Evolutionary conservation across 768 basidiomycete species (phyloP).

Genomic region (Roridomyces roridus): DNA sequence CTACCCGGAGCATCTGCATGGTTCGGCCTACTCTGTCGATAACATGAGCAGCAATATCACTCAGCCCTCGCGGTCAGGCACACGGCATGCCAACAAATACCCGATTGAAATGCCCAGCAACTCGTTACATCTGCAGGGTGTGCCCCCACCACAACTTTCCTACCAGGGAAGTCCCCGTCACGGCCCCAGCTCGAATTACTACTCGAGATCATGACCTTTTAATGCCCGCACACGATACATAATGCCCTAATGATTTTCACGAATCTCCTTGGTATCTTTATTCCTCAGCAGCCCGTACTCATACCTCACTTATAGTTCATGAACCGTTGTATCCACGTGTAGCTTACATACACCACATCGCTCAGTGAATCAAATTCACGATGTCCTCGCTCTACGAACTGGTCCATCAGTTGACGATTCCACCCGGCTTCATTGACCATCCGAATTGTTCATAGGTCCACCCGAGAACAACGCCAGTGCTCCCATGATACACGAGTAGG

Average conservation of each 20-base stretch:
- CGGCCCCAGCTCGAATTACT: background rate
- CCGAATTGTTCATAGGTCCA: constrained; percentile 53
- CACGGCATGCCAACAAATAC: constrained; percentile 14
- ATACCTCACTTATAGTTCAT: background rate
- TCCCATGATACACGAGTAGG: constrained; percentile 26
- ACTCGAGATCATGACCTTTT: constrained; percentile 3
- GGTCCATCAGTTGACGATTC: constrained; percentile 27
- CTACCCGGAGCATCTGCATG: constrained; percentile 11
- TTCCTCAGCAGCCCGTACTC: background rate
- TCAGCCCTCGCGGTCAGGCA: constrained; percentile 21
- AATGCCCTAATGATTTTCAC: constrained; percentile 12
- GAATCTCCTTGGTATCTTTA: constrained; percentile 15
- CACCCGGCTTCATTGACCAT: constrained; percentile 45
- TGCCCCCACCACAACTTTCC: constrained; percentile 6
- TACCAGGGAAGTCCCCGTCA: constrained; percentile 2
- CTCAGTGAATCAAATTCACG: too few species aligned
- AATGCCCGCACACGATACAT: constrained; percentile 3
- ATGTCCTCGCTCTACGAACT: background rate
- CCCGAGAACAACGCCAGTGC: constrained; percentile 43
- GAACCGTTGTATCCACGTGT: constrained; percentile 15
- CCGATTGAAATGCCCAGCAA: constrained; percentile 12
- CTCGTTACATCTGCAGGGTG: background rate
- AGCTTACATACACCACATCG: constrained; percentile 3
- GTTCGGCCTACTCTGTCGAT: constrained; percentile 15
- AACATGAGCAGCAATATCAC: constrained; percentile 24